phyloP scores from a whole-genome alignment of 306 rosid genomes.

The Vachellia pachyceras region DNA sequence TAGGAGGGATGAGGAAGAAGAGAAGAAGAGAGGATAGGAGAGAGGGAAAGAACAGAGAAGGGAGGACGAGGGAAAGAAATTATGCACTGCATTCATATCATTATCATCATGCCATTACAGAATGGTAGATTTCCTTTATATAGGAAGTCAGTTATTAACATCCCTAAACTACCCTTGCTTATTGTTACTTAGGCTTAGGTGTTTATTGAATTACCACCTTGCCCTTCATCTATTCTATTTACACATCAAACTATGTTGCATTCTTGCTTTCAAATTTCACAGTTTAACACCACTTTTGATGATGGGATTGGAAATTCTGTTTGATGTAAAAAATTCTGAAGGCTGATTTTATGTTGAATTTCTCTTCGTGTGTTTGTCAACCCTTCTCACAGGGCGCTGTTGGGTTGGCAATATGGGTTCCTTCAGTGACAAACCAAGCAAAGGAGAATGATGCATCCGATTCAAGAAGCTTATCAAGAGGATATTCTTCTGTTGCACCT shows the following conservation, averaged over 20 bases:
- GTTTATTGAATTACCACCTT: too few relatives aligned
- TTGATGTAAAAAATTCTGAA: not conserved
- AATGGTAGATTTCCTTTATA: too few relatives aligned
- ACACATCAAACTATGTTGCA: constrained; percentile 8
- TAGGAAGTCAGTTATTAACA: too few relatives aligned
- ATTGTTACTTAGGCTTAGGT: too few relatives aligned
- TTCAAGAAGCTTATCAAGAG: constrained; percentile 60
- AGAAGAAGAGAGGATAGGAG: too few relatives aligned
- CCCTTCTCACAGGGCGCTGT: constrained; percentile 81
- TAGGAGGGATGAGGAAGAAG: too few relatives aligned
- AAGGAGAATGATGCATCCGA: constrained; percentile 74
- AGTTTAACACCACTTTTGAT: not conserved
- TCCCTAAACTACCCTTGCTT: too few relatives aligned
- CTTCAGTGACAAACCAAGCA: constrained; percentile 80
- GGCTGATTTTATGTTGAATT: constrained; percentile 23
- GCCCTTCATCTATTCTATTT: too few relatives aligned
- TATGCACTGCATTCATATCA: too few relatives aligned
- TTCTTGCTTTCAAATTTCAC: constrained; percentile 7
- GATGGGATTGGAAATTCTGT: not conserved
- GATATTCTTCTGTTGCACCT: constrained; percentile 66
- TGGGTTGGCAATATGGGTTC: constrained; percentile 99
- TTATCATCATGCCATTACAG: too few relatives aligned
- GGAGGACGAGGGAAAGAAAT: too few relatives aligned
- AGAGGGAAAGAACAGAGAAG: too few relatives aligned
- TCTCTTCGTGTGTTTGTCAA: constrained; percentile 11